These are phyloP conservation scores for Usnea hakonensis DNA, from an alignment of 495 filamentous ascomycete species.

Conservation along the genomic window DNA sequence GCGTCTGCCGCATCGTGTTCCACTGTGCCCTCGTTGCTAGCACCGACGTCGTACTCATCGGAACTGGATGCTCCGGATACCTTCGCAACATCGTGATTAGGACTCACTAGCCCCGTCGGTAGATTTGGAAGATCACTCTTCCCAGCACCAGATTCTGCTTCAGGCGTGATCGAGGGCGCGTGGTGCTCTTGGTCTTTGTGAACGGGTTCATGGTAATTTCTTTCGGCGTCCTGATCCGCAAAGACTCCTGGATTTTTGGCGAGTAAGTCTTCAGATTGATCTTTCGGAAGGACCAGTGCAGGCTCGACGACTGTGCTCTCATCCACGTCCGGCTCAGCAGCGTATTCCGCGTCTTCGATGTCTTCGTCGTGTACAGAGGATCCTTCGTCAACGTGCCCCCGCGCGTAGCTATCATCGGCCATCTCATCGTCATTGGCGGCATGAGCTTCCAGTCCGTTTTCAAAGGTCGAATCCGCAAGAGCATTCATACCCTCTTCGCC, in stretches of 20 bases:
- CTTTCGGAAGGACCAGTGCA: background rate
- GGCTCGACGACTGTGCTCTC: conserved; percentile 18
- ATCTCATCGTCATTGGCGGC: conserved; percentile 41
- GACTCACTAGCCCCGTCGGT: background rate
- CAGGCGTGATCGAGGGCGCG: background rate
- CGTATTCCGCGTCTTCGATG: conserved; percentile 4
- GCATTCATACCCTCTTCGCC: conserved; percentile 40
- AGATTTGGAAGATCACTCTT: background rate
- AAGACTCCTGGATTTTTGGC: background rate
- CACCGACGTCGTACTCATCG: background rate
- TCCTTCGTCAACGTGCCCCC: background rate
- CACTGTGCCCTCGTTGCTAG: background rate
- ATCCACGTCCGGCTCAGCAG: conserved; percentile 2
- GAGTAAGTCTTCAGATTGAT: background rate
- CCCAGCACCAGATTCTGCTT: background rate
- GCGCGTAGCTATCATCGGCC: conserved; percentile 40
- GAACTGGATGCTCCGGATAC: background rate
- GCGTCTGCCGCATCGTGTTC: background rate
- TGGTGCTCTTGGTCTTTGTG: background rate
- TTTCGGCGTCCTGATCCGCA: background rate
- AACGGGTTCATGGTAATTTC: background rate
- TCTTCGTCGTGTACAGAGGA: conserved; percentile 14
- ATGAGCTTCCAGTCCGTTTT: conserved; percentile 24
- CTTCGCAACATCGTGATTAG: background rate
- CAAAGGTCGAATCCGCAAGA: conserved; percentile 30